Evolutionary conservation across 2,329 filamentous ascomycete genomes (phyloP).

Genomic region (Fusarium continuum): DNA sequence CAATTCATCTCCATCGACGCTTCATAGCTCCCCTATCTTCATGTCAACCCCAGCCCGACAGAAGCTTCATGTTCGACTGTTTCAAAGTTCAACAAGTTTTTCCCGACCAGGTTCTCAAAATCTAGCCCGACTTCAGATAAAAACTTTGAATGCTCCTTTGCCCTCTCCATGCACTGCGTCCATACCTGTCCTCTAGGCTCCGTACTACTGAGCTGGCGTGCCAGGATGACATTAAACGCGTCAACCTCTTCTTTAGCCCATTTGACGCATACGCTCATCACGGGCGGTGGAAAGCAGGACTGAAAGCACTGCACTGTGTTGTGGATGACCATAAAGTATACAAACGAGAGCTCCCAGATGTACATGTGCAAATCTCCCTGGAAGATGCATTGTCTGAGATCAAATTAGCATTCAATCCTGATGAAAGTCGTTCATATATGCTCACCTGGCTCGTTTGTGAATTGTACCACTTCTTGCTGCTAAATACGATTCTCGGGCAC

Average conservation of each 20-base stretch:
- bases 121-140: constrained; percentile 88
- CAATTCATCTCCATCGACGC: background rate
- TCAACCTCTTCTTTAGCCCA: constrained; percentile 98
- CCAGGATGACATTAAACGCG: constrained; percentile 84
- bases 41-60: constrained; percentile 47
- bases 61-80: constrained; percentile 25
- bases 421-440: background rate
- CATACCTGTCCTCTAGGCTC: constrained; percentile 79
- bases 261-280: constrained; percentile 94
- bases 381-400: constrained; percentile 86
- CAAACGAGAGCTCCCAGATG: constrained; percentile 93
- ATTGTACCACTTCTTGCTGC: constrained; percentile 81
- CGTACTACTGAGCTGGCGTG: constrained; percentile 86
- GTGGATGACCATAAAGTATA: constrained; percentile 93
- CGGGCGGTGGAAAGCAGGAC: constrained; percentile 81
- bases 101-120: constrained; percentile 83
- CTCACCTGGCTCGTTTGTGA: constrained; percentile 80
- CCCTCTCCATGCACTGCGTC: constrained; percentile 83
- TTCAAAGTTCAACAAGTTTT: constrained; percentile 53
- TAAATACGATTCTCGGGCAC: constrained; percentile 87
- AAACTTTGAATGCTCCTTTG: constrained; percentile 81
- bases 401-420: constrained; percentile 9
- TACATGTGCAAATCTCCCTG: constrained; percentile 92
- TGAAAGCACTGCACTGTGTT: constrained; percentile 94
- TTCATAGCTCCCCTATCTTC: constrained; percentile 11